Percentiles rank a stretch among this genome's conserved stretches.
Conservation (phyloP, 2,329 filamentous ascomycete genomes). For the Fusarium fujikuroi region DNA sequence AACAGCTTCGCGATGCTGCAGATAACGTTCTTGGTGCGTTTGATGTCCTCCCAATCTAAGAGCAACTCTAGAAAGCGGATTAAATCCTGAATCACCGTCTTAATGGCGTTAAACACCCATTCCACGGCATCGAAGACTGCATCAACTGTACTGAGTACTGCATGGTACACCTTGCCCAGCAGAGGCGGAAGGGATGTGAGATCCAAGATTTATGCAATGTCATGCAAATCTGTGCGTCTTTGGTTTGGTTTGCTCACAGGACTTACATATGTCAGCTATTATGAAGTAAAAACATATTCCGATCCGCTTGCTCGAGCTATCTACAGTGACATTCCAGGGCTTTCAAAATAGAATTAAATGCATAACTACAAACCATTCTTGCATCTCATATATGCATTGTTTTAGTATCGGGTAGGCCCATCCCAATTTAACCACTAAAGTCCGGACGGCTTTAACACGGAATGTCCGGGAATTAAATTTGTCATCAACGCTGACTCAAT, state of each 20-base stretch:
- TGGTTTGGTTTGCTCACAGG: too few relatives aligned
- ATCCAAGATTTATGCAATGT: too few relatives aligned
- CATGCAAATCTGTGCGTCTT: too few relatives aligned
- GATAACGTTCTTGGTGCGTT: not conserved
- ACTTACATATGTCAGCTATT: too few relatives aligned
- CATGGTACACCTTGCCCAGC: not conserved
- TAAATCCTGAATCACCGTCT: not conserved
- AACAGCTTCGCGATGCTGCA: not conserved
- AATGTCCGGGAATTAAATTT: not conserved
- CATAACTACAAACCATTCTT: too few relatives aligned
- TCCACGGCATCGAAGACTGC: not conserved
- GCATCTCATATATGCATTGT: not conserved
- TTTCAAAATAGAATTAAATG: too few relatives aligned
- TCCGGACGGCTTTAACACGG: not conserved
- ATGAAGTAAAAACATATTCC: too few relatives aligned
- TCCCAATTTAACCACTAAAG: fast-evolving
- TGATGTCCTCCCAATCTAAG: not conserved
- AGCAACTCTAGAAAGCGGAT: not conserved
- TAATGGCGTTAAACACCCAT: not conserved
- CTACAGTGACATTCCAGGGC: too few relatives aligned
- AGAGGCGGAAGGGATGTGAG: too few relatives aligned
- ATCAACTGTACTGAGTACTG: not conserved
- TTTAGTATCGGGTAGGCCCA: not conserved
- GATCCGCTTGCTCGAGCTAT: too few relatives aligned
- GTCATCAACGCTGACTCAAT: not conserved